Conservation (phyloP, 331 rosid species). For the Quercus phellos region DNA sequence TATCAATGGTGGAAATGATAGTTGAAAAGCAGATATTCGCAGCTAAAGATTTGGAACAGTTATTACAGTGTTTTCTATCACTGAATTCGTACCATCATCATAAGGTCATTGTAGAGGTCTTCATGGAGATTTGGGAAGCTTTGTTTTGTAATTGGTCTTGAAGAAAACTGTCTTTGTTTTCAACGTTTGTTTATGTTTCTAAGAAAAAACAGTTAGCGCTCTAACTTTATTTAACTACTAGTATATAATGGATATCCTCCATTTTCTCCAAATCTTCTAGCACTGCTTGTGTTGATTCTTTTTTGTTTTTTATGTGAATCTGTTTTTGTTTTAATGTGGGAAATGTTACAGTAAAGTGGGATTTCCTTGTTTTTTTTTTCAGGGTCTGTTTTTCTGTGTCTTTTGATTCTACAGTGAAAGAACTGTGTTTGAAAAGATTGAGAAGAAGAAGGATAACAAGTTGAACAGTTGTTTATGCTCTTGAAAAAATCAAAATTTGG, state of each 20-base stretch:
- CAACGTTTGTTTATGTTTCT: slow-evolving; percentile 21
- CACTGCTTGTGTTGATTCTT: slow-evolving; percentile 1
- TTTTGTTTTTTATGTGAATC: background rate
- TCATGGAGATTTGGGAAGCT: slow-evolving; percentile 92
- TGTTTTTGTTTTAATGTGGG: slow-evolving; percentile 9
- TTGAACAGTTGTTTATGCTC: slow-evolving; percentile 7
- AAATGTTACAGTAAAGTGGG: background rate
- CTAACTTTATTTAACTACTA: slow-evolving; percentile 36
- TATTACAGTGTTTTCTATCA: slow-evolving; percentile 79
- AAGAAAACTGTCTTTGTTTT: slow-evolving; percentile 16
- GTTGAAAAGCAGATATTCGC: slow-evolving; percentile 83
- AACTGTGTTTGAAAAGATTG: slow-evolving; percentile 17
- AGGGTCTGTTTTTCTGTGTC: background rate
- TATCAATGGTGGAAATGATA: slow-evolving; percentile 95
- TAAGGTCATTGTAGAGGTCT: slow-evolving; percentile 69
- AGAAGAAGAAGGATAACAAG: slow-evolving; percentile 24
- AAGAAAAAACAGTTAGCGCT: slow-evolving; percentile 9
- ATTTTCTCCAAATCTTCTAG: slow-evolving; percentile 5
- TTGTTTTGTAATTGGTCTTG: slow-evolving; percentile 64
- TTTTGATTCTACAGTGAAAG: slow-evolving; percentile 12
- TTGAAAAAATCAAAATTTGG: background rate
- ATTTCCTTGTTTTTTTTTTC: background rate
- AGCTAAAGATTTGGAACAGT: slow-evolving; percentile 70
- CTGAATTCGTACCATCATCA: slow-evolving; percentile 74
- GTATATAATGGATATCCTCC: slow-evolving; percentile 28